Base-by-base conservation (phyloP, 1,284 basidiomycete species). In the Athelia psychrophila region DNA sequence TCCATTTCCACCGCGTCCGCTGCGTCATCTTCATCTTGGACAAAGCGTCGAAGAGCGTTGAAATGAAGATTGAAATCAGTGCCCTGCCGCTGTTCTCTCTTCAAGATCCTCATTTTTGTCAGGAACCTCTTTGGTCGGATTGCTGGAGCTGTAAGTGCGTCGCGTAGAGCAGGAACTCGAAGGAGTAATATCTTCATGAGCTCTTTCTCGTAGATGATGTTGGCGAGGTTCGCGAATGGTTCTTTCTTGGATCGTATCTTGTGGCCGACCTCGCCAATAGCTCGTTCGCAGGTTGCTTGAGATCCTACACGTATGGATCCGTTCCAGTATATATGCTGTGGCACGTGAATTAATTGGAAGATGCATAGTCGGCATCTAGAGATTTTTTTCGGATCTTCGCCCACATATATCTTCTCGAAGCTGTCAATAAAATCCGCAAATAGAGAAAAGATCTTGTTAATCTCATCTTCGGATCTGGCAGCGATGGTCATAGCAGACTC, bases 321-420 rank as follows among this genome's bases (percentile, higher is more conserved):
- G 51, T 54, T 52, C 27, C 44, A 54, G n/a, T 27, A 13, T 22
- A 54, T 54, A 42, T 54, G 53, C n/a, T 13, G 18, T 12, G 53
- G 50, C 24, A 54, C 18, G 40, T 54, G 53, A 24, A 48, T 54
- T 12, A 54, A 27, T 33, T 54, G 53, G 27, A 53, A 51, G 6
- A 53, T 36, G 44, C 49, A 53, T 4, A 53, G 40, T 10, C 51
- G 6, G 42, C 50, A 54, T 23, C 30, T 46, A 13, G 44, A 23
- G 9, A 46, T 25, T 25, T 54, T 54, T 16, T 45, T 25, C 38
- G 53, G 53, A 8, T 54, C 50, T 12, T 52, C 44, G 9, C 32
- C 44, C 16, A 54, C 25, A 42, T 56, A 56, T 3, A 56, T 36
- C 13, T 20, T 18, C 40, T 56, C 53, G 46, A 50, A 56, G 18